Base-by-base conservation (phyloP, 192 early-diverging fungal genomes). In the Phlyctochytrium arcticum region DNA sequence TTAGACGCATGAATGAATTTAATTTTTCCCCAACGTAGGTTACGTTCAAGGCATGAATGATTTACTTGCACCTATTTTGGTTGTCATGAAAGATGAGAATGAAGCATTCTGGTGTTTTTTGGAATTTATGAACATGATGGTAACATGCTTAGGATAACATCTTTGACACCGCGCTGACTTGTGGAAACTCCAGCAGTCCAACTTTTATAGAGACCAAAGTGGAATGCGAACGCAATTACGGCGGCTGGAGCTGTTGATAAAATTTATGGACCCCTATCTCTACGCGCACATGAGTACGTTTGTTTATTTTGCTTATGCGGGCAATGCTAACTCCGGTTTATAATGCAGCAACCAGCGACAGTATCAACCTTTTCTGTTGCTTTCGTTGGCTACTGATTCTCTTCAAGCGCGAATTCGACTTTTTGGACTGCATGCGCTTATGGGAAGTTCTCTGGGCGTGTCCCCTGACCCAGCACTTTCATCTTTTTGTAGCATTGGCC, bases 371-470 rank as follows among this genome's bases (percentile, higher is more conserved):
- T 62, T 99, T 99, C 67, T 94, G 88, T 72, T 98, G 95, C 74
- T 99, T 97, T 81, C 89, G 97, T 33, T 99, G 96, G 96, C 77
- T 99, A 19, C 68, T 99, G 35, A 87, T 99, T 30, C 90, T 90
- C 78, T 99, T 95, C 72, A 99, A 99, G 73, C 87, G 97, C 46
- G 97, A 99, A 73, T 97, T 98, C 61, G 74, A 82, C 59, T 96
- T 92, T 81, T 80, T 86, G 4, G 89, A 97, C 36, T 79, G 90
- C 19, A 71, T 91, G 72, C 61, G 75, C 32, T 68, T 99, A 21
- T 98, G 97, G 97, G 95, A 98, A 69, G 89, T 91, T 7, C 34
- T 73, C 24, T 83, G 78, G 78, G 71, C 73, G 8, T 80, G 73
- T 53, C 74, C 77, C n/a, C 54, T 77, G 44, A 88, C 90, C 4